A percentile compares a stretch with the other conserved stretches of the same genome.
Evolutionary conservation across 495 filamentous ascomycete genomes (phyloP).

Genomic region (Elasticomyces elasticus): DNA sequence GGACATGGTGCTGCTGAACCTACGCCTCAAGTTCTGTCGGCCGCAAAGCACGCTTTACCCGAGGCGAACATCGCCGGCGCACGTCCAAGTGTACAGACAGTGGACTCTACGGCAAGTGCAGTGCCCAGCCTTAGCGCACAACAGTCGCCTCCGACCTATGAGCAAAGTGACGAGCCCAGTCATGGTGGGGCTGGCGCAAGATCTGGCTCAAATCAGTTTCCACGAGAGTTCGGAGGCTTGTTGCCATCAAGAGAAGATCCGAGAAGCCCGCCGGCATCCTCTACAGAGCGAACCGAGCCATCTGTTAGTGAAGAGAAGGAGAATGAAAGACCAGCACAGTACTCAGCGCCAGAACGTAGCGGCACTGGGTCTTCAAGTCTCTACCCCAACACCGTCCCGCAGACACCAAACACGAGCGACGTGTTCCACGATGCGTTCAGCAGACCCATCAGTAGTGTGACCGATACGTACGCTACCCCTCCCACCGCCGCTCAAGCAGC

Average conservation of each 20-base stretch:
- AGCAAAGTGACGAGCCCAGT: conserved; percentile 34
- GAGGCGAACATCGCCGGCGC: conserved; percentile 5
- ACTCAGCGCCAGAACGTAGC: conserved; percentile 25
- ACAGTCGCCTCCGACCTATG: conserved; percentile 56
- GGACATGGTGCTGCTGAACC: neutral
- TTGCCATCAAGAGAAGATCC: conserved; percentile 57
- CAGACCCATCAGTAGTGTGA: conserved; percentile 35
- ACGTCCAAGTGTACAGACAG: neutral
- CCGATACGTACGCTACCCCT: conserved; percentile 3
- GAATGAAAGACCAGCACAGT: neutral
- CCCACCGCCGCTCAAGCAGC: neutral
- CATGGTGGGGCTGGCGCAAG: conserved; percentile 26
- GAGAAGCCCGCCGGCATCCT: conserved; percentile 36
- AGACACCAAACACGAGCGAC: conserved; percentile 9
- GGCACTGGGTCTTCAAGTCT: conserved; percentile 32
- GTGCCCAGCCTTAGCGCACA: conserved; percentile 50
- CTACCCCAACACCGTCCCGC: conserved; percentile 1
- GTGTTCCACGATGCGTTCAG: conserved; percentile 36
- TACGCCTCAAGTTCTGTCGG: neutral
- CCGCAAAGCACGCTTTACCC: neutral
- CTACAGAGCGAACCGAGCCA: neutral
- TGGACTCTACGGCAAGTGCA: conserved; percentile 24
- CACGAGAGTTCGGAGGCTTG: conserved; percentile 54
- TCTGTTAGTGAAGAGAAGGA: neutral
- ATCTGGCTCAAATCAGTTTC: conserved; percentile 39